These are phyloP conservation scores for Rhodotorula babjevae DNA, from an alignment of 768 basidiomycete species.

Conservation along the genomic window DNA sequence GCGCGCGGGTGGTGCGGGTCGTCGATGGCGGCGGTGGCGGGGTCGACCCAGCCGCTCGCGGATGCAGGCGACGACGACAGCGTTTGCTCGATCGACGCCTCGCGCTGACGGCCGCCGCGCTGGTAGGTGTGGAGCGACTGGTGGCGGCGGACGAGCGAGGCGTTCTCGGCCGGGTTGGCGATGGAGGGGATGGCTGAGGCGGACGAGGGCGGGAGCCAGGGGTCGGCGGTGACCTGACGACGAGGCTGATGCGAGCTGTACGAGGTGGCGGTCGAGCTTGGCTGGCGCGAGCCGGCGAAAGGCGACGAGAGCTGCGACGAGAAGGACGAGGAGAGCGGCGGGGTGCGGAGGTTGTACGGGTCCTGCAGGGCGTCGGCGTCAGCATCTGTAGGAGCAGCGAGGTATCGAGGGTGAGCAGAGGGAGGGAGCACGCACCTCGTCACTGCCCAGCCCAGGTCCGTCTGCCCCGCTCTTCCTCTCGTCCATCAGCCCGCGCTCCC, in stretches of 20 bases:
- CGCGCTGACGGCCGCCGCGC: slow-evolving; percentile 4
- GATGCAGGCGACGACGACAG: slow-evolving; percentile 22
- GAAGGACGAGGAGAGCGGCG: slow-evolving; percentile 24
- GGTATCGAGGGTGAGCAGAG: too few relatives aligned
- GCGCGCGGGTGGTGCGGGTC: not conserved
- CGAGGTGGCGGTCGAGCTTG: slow-evolving; percentile 2
- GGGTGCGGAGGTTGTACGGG: slow-evolving; percentile 19
- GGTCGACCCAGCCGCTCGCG: not conserved
- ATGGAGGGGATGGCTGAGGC: not conserved
- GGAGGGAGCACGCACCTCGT: not conserved
- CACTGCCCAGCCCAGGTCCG: slow-evolving; percentile 7
- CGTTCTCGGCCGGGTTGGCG: not conserved
- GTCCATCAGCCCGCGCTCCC: slow-evolving; percentile 34
- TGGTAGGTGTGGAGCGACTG: slow-evolving; percentile 19
- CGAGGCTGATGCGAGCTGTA: not conserved
- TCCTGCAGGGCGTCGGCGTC: not conserved
- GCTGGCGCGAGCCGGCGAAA: not conserved
- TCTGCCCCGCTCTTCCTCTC: slow-evolving; percentile 28
- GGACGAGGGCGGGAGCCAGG: slow-evolving; percentile 12
- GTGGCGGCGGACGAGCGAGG: slow-evolving; percentile 22
- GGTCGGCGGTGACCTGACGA: slow-evolving; percentile 19
- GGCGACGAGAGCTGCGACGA: slow-evolving; percentile 29
- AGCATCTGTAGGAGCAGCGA: too few relatives aligned
- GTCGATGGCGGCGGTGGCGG: not conserved
- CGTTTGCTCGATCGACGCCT: slow-evolving; percentile 15